Evolutionary conservation across 2,329 filamentous ascomycete genomes (phyloP).

Genomic region (Sclerotinia borealis): DNA sequence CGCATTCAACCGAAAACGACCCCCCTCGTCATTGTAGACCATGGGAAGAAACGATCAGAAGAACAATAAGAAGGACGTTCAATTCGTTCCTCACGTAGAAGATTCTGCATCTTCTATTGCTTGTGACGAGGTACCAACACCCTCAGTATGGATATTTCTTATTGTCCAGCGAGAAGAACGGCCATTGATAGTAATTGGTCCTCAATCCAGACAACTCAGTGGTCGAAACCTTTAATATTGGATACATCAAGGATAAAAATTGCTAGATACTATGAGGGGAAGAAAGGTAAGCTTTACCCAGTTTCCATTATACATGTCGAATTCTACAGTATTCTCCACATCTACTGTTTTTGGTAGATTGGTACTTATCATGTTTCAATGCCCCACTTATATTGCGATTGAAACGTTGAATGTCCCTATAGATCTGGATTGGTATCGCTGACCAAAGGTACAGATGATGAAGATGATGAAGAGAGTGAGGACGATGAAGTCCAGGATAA

Average conservation of each 20-base stretch:
- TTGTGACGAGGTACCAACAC: constrained; percentile 20
- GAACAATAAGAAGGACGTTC: constrained; percentile 26
- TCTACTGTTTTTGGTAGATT: neutral
- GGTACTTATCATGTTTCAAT: neutral
- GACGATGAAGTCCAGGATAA: constrained; percentile 1
- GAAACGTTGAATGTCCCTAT: neutral
- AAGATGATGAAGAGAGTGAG: neutral
- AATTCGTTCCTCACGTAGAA: constrained; percentile 16
- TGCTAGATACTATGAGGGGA: constrained; percentile 9
- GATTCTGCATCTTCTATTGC: constrained; percentile 15
- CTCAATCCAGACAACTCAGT: constrained; percentile 11
- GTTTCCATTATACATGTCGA: neutral
- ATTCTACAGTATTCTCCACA: neutral
- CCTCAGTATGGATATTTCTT: constrained; percentile 30
- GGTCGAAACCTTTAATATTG: constrained; percentile 12
- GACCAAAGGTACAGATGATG: neutral
- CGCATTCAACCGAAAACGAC: constrained; percentile 27
- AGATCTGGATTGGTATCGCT: neutral
- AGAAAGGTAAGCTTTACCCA: constrained; percentile 5
- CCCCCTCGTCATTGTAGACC: constrained; percentile 13
- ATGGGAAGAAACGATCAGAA: constrained; percentile 1
- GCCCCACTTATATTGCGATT: neutral
- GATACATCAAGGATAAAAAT: constrained; percentile 18
- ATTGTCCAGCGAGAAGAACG: constrained; percentile 28
- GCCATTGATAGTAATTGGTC: constrained; percentile 20